These are phyloP conservation scores for Selenicereus undatus DNA, from an alignment of 148 eudicot species.

Conservation along the genomic window DNA sequence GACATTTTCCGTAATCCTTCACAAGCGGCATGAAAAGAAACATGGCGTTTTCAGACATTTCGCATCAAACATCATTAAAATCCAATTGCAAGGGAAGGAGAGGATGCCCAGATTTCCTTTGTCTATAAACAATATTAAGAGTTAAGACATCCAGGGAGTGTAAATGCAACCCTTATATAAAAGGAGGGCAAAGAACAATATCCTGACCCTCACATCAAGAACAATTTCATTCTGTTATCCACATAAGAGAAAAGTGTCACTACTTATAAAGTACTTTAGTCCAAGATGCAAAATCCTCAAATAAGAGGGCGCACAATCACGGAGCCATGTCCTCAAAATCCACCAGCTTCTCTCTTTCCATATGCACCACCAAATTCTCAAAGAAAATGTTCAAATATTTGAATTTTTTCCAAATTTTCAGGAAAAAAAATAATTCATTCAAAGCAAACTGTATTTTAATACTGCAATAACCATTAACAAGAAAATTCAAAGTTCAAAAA, in stretches of 20 bases:
- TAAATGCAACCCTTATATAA: background rate
- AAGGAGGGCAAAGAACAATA: background rate
- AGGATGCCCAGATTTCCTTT: background rate
- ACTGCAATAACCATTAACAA: background rate
- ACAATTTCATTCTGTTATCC: background rate
- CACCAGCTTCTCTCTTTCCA: background rate
- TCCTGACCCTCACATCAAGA: background rate
- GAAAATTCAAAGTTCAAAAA: background rate
- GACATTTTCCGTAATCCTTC: constrained; percentile 95
- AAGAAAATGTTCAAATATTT: background rate
- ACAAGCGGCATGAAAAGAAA: constrained; percentile 2
- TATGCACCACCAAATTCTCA: background rate
- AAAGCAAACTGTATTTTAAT: background rate
- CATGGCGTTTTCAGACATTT: background rate
- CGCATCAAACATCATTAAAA: background rate
- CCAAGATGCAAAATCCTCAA: background rate
- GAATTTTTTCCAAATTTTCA: background rate
- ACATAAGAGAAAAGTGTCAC: background rate
- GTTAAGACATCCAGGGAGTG: background rate
- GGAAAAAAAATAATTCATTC: background rate
- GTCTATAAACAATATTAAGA: background rate
- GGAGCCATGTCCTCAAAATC: background rate
- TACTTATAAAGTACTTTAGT: background rate
- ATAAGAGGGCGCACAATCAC: background rate
- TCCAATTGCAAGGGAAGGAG: background rate